Evolutionary conservation across 2,329 filamentous ascomycete species (phyloP).

Genomic region (Pseudocercospora crystallina): DNA sequence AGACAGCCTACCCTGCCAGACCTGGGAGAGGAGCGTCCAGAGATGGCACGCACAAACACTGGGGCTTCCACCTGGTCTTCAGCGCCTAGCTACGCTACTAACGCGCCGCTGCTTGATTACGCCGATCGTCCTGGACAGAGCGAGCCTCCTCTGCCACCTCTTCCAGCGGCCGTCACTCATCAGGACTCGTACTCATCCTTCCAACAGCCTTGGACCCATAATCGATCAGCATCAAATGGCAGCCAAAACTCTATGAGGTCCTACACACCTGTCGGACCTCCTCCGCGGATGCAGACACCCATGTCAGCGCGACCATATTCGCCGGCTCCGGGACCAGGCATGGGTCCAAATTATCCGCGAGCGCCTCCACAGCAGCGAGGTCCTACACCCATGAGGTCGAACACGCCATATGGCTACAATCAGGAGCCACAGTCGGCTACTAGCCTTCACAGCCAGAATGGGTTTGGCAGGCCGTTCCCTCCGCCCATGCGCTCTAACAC

Average conservation of each 20-base stretch:
- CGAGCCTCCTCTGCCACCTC: constrained; percentile 24
- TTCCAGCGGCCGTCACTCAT: constrained; percentile 23
- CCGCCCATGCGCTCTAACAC: constrained; percentile 29
- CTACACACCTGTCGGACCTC: constrained; percentile 9
- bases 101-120: constrained; percentile 61
- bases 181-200: constrained; percentile 28
- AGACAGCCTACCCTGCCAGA: constrained; percentile 44
- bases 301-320: constrained; percentile 16
- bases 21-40: constrained; percentile 39
- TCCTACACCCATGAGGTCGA: constrained; percentile 19
- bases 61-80: constrained; percentile 54
- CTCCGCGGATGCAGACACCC: constrained; percentile 12
- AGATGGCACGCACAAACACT: constrained; percentile 48
- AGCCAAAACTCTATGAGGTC: constrained; percentile 16
- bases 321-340: constrained; percentile 1
- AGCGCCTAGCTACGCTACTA: constrained; percentile 60
- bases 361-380: constrained; percentile 16
- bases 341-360: constrained; percentile 16
- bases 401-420: constrained; percentile 18
- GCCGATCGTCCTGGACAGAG: constrained; percentile 48
- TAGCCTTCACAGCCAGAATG: constrained; percentile 15
- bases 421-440: constrained; percentile 14
- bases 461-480: constrained; percentile 15
- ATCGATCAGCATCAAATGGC: constrained; percentile 19
- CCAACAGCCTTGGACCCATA: constrained; percentile 21